phyloP scores from a whole-genome alignment of 2,329 filamentous ascomycete species.

The Diaporthe ilicicola region DNA sequence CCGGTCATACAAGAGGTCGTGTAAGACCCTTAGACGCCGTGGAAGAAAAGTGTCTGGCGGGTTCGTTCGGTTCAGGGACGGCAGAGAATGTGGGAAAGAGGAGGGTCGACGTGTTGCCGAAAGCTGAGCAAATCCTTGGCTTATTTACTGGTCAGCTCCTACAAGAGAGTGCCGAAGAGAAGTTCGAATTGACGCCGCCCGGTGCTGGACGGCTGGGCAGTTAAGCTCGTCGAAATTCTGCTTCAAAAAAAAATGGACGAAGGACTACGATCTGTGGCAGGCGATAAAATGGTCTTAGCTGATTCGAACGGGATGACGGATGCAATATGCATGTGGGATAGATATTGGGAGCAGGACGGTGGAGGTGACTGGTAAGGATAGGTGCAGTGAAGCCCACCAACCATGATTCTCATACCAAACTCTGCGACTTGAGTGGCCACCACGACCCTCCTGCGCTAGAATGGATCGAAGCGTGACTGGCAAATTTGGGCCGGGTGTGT shows the following conservation, averaged over 20 bases:
- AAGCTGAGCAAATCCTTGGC: neutral
- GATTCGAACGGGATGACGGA: slow-evolving; percentile 34
- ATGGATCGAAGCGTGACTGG: slow-evolving; percentile 43
- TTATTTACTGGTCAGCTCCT: neutral
- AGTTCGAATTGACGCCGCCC: slow-evolving; percentile 7
- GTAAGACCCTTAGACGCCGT: slow-evolving; percentile 18
- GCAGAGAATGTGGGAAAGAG: neutral
- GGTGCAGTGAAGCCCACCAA: slow-evolving; percentile 49
- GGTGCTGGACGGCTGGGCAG: slow-evolving; percentile 35
- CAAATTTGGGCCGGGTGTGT: slow-evolving; percentile 42
- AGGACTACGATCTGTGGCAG: slow-evolving; percentile 33
- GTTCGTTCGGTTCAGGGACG: neutral
- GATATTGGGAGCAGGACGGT: slow-evolving; percentile 38
- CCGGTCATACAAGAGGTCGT: slow-evolving; percentile 30
- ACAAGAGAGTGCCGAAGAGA: neutral
- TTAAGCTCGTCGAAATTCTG: slow-evolving; percentile 29
- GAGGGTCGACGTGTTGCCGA: neutral
- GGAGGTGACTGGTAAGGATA: slow-evolving; percentile 39
- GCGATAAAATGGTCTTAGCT: slow-evolving; percentile 42
- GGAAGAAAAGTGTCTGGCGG: slow-evolving; percentile 4
- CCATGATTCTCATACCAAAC: slow-evolving; percentile 46
- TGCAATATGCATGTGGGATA: slow-evolving; percentile 30
- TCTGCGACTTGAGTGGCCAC: slow-evolving; percentile 49
- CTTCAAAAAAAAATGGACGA: slow-evolving; percentile 33
- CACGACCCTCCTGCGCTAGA: slow-evolving; percentile 45